A percentile compares a stretch with the other conserved stretches of the same genome.
Evolutionary conservation across 805 yeast genomes (phyloP).

Genomic region (Schizosaccharomyces japonicus): DNA sequence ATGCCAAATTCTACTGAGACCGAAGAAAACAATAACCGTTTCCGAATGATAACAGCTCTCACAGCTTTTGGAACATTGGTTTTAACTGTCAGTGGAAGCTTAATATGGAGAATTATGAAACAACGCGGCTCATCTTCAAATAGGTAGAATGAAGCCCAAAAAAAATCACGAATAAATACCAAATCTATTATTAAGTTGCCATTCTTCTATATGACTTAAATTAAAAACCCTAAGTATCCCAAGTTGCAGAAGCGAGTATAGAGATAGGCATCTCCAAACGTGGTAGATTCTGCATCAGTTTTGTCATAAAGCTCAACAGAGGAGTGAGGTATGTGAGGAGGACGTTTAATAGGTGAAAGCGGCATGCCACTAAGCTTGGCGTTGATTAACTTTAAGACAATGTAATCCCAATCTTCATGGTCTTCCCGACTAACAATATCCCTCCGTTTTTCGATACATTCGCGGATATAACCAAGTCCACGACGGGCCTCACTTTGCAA

Average conservation of each 20-base stretch:
- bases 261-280: neutral
- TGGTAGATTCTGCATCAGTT: neutral
- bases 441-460: constrained; percentile 1
- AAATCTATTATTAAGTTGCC: neutral
- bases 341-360: neutral
- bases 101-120: constrained; percentile 2
- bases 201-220: neutral
- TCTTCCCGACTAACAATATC: constrained; percentile 1
- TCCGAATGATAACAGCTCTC: neutral
- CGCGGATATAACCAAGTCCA: constrained; percentile 6
- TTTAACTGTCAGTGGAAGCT: neutral
- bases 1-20: constrained; percentile 21
- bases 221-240: neutral
- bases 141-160: neutral
- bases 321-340: neutral
- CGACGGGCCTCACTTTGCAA: constrained; percentile 10
- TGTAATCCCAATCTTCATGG: constrained; percentile 3
- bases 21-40: neutral
- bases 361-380: neutral
- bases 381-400: neutral
- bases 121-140: too few relatives aligned
- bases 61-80: neutral
- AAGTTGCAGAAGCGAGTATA: neutral
- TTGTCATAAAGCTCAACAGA: neutral
- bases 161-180: neutral